Percentiles rank a stretch among this genome's conserved stretches.
Evolutionary conservation across 1,284 basidiomycete species (phyloP).

Genomic region (Boletus coffeatus): DNA sequence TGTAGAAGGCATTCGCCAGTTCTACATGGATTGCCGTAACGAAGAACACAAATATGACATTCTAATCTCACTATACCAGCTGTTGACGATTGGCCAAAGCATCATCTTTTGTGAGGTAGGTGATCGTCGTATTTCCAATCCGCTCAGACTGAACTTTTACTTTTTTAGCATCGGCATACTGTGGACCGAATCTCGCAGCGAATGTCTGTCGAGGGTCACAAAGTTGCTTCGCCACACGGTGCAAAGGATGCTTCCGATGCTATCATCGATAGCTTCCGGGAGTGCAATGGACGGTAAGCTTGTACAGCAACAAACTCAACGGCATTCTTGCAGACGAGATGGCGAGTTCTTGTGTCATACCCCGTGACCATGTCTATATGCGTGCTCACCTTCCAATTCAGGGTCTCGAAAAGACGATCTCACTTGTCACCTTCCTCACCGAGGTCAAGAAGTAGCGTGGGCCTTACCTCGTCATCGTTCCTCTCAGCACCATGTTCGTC

Average conservation of each 20-base stretch:
- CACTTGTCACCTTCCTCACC: constrained; percentile 93
- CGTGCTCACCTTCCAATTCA: constrained; percentile 32
- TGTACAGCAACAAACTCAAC: constrained; percentile 98
- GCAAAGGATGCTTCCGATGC: constrained; percentile 84
- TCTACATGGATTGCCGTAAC: constrained; percentile 92
- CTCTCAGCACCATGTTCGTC: constrained; percentile 99
- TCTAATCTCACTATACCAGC: constrained; percentile 84
- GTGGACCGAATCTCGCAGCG: constrained; percentile 90
- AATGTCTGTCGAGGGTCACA: constrained; percentile 93
- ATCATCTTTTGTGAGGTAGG: constrained; percentile 93
- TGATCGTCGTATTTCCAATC: constrained; percentile 5
- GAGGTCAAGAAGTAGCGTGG: constrained; percentile 90
- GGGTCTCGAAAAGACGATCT: constrained; percentile 96
- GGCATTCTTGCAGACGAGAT: constrained; percentile 98
- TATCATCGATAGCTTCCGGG: constrained; percentile 93
- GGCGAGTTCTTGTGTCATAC: constrained; percentile 43
- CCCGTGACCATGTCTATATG: neutral
- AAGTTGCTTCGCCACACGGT: constrained; percentile 94
- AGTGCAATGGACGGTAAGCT: constrained; percentile 98
- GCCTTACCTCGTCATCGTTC: constrained; percentile 97
- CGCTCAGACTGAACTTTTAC: constrained; percentile 4
- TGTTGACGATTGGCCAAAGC: constrained; percentile 93
- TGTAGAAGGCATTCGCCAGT: constrained; percentile 94
- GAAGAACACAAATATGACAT: constrained; percentile 97
- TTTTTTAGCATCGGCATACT: constrained; percentile 72